Conservation (phyloP, 75 land plant species). For the Sequoia sempervirens region DNA sequence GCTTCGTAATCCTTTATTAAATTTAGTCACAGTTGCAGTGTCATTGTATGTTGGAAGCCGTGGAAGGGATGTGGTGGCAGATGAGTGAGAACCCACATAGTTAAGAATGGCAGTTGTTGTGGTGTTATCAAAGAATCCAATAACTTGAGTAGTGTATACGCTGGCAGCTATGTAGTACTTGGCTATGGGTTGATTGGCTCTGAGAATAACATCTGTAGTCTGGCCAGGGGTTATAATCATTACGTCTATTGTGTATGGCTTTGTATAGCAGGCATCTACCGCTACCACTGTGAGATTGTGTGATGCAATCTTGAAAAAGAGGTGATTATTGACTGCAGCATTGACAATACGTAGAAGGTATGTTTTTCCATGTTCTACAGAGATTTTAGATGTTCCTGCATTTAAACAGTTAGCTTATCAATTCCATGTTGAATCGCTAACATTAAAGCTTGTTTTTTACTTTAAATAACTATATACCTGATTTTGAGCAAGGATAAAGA, state of each 20-base stretch:
- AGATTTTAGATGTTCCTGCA: slow-evolving; percentile 36
- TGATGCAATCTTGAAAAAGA: slow-evolving; percentile 49
- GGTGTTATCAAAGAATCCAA: slow-evolving; percentile 37
- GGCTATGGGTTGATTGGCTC: slow-evolving; percentile 25
- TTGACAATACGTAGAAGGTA: slow-evolving; percentile 42
- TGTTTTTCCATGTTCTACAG: slow-evolving; percentile 30
- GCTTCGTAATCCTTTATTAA: slow-evolving; percentile 28
- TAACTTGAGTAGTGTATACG: slow-evolving; percentile 16
- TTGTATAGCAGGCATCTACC: slow-evolving; percentile 31
- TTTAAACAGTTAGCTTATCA: too few relatives aligned
- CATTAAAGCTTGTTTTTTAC: too few relatives aligned
- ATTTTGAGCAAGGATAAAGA: background rate
- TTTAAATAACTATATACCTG: background rate
- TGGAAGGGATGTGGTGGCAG: background rate
- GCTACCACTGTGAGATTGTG: slow-evolving; percentile 32
- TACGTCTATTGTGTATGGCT: slow-evolving; percentile 34
- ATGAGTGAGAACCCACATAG: slow-evolving; percentile 12
- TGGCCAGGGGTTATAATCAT: slow-evolving; percentile 65
- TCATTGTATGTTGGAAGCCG: slow-evolving; percentile 46
- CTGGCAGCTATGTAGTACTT: slow-evolving; percentile 23
- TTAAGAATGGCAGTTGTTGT: slow-evolving; percentile 34
- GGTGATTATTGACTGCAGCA: slow-evolving; percentile 43
- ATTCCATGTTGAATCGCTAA: background rate
- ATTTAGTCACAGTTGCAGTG: slow-evolving; percentile 30
- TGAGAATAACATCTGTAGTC: slow-evolving; percentile 47